A percentile compares a stretch with the other conserved stretches of the same genome.
Evolutionary conservation across 805 yeast genomes (phyloP).

Genomic region (Tetrapisispora arboricola): DNA sequence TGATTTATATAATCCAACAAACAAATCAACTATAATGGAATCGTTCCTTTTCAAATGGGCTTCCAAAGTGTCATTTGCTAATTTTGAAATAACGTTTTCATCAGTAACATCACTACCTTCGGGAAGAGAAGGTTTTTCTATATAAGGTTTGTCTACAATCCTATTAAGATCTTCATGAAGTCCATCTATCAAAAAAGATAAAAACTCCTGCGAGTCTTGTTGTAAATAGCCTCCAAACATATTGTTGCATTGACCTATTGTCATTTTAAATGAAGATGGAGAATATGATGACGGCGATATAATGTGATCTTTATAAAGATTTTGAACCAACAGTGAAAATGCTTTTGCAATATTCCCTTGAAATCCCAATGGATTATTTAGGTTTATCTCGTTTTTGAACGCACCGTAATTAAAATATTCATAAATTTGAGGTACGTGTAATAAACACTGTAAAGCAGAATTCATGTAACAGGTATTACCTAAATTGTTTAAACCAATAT

Average conservation of each 20-base stretch:
- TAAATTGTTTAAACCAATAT: constrained; percentile 54
- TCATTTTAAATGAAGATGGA: constrained; percentile 69
- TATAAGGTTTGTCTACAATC: constrained; percentile 69
- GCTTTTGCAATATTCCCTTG: constrained; percentile 70
- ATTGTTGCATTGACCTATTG: constrained; percentile 68
- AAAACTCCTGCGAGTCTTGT: constrained; percentile 92
- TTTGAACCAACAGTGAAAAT: constrained; percentile 59
- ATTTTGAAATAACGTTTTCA: constrained; percentile 39
- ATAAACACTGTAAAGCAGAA: constrained; percentile 82
- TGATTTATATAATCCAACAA: constrained; percentile 85
- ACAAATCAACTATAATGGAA: constrained; percentile 73
- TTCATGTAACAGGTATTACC: constrained; percentile 96
- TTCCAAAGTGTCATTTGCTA: constrained; percentile 74
- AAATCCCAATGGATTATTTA: constrained; percentile 75
- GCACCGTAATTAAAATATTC: constrained; percentile 59
- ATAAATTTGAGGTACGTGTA: constrained; percentile 75
- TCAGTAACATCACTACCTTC: constrained; percentile 51
- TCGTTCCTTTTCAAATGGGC: constrained; percentile 73
- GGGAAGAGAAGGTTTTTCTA: constrained; percentile 74
- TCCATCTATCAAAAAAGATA: constrained; percentile 83
- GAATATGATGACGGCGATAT: constrained; percentile 29
- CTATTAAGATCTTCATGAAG: constrained; percentile 89
- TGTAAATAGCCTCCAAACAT: constrained; percentile 83
- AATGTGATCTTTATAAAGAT: constrained; percentile 37
- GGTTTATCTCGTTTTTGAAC: constrained; percentile 58